These are phyloP conservation scores for Tetrapisispora arboricola DNA, from an alignment of 805 yeast genomes.

Conservation along the genomic window DNA sequence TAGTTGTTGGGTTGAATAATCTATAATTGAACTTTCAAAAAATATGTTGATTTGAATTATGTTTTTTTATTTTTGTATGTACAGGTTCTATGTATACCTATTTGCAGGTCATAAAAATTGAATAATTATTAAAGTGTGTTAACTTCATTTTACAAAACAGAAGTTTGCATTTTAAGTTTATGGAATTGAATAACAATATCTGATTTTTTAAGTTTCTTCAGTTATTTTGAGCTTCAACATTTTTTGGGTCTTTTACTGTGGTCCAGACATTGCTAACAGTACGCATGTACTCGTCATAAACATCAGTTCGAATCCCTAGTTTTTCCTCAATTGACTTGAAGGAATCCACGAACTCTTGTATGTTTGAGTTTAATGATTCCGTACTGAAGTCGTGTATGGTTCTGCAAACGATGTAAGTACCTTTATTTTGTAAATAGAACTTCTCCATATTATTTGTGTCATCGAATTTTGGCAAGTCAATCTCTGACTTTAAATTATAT, in stretches of 20 bases:
- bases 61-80: neutral
- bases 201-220: neutral
- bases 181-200: neutral
- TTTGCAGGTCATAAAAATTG: neutral
- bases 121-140: neutral
- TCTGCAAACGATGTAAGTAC: constrained; percentile 16
- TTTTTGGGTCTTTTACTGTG: neutral
- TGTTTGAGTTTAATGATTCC: constrained; percentile 4
- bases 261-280: constrained; percentile 5
- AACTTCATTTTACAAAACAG: too few species aligned
- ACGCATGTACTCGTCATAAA: constrained; percentile 9
- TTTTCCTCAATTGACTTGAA: constrained; percentile 7
- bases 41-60: too few species aligned
- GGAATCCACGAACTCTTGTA: constrained; percentile 7
- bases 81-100: neutral
- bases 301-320: constrained; percentile 5
- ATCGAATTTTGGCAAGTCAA: neutral
- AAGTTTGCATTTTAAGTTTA: too few species aligned
- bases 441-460: neutral
- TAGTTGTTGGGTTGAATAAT: too few species aligned
- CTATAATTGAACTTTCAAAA: too few species aligned
- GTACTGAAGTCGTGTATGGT: constrained; percentile 13
- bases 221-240: neutral
- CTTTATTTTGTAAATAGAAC: constrained; percentile 9
- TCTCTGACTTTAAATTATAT: neutral